These are phyloP conservation scores for Kazachstania taianensis DNA, from an alignment of 805 yeast species.

Conservation along the genomic window DNA sequence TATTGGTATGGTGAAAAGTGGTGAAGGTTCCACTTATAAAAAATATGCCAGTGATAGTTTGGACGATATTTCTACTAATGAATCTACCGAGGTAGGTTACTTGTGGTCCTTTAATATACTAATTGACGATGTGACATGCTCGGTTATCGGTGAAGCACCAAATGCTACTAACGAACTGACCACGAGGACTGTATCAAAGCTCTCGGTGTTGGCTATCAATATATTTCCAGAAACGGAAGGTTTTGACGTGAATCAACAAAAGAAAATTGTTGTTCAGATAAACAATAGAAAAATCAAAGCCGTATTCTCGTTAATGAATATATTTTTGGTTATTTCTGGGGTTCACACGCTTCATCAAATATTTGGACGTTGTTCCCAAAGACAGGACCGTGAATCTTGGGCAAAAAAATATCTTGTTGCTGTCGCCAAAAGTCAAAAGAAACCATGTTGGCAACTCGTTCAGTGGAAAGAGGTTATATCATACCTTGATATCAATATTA, in stretches of 20 bases:
- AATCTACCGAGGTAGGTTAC: constrained; percentile 27
- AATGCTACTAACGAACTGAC: constrained; percentile 19
- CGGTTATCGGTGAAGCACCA: constrained; percentile 28
- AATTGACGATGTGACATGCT: constrained; percentile 19
- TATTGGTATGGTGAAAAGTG: constrained; percentile 15
- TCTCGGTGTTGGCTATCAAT: constrained; percentile 20
- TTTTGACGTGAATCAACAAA: constrained; percentile 12
- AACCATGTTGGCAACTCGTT: constrained; percentile 8
- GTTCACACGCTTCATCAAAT: constrained; percentile 36
- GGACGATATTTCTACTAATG: constrained; percentile 21
- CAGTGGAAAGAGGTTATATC: constrained; percentile 16
- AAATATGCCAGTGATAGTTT: constrained; percentile 10
- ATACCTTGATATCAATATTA: constrained; percentile 16
- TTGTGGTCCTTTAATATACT: constrained; percentile 21
- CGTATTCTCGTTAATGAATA: constrained; percentile 33
- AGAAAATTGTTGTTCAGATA: constrained; percentile 19
- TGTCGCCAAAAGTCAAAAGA: constrained; percentile 11
- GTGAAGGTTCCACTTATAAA: constrained; percentile 8
- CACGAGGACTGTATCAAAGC: constrained; percentile 26
- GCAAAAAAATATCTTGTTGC: constrained; percentile 22
- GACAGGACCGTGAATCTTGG: constrained; percentile 16
- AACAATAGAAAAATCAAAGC: constrained; percentile 24
- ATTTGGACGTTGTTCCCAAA: constrained; percentile 23
- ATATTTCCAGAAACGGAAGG: constrained; percentile 21
- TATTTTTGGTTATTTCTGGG: constrained; percentile 38